Evolutionary conservation across 371 early-diverging fungal species (phyloP).

Genomic region (Funneliformis caledonium): DNA sequence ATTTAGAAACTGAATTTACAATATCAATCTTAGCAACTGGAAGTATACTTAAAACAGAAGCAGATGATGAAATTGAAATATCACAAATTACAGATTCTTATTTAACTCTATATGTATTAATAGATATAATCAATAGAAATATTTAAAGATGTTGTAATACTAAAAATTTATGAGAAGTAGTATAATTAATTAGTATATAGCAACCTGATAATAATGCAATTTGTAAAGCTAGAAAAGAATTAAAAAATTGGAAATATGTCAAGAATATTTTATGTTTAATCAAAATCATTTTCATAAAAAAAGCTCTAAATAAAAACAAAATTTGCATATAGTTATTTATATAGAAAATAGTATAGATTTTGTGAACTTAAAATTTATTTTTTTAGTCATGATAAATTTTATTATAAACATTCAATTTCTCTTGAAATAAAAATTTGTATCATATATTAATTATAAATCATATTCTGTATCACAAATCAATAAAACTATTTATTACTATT

Average conservation of each 20-base stretch:
- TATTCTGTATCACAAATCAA: too few relatives aligned
- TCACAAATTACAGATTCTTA: background rate
- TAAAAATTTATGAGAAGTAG: background rate
- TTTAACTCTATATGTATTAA: background rate
- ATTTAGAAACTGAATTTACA: background rate
- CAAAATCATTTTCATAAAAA: too few relatives aligned
- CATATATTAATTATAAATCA: too few relatives aligned
- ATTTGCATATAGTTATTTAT: too few relatives aligned
- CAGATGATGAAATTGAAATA: background rate
- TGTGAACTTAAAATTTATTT: too few relatives aligned
- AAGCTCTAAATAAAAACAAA: too few relatives aligned
- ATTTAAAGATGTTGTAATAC: background rate
- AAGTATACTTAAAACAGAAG: background rate
- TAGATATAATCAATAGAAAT: background rate
- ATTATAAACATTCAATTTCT: too few relatives aligned
- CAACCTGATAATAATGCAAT: background rate
- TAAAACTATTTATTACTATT: too few relatives aligned
- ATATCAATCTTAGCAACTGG: background rate
- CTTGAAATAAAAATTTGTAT: too few relatives aligned
- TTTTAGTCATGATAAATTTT: too few relatives aligned
- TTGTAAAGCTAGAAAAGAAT: background rate
- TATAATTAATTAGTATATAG: conserved; percentile 15
- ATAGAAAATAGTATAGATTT: too few relatives aligned
- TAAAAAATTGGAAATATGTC: background rate
- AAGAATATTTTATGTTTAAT: too few relatives aligned